Percentiles rank a stretch among this genome's conserved stretches.
Conservation (phyloP, 2,329 filamentous ascomycete genomes). For the Talaromyces amestolkiae region DNA sequence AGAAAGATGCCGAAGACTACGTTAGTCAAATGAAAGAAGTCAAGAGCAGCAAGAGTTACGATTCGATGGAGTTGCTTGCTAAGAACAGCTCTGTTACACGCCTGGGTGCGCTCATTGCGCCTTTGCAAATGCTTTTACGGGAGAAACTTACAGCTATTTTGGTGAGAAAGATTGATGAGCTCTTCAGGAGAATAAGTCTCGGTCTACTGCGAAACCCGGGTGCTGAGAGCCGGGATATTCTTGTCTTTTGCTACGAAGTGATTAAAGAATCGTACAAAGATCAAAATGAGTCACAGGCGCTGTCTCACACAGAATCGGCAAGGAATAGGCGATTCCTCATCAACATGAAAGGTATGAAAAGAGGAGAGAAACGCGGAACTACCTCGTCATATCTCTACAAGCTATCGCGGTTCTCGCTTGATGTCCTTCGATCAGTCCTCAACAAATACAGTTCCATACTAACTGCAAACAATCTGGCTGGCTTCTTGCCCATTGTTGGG, state of each 20-base stretch:
- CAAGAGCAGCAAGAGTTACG: slow-evolving; percentile 96
- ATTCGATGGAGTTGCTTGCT: slow-evolving; percentile 91
- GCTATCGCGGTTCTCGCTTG: slow-evolving; percentile 80
- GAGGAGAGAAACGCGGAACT: slow-evolving; percentile 66
- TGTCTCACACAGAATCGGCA: slow-evolving; percentile 21
- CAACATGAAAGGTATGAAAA: slow-evolving; percentile 71
- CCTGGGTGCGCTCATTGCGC: slow-evolving; percentile 72
- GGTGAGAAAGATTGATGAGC: slow-evolving; percentile 84
- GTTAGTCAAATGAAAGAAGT: slow-evolving; percentile 95
- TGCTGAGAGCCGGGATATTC: slow-evolving; percentile 72
- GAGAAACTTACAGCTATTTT: slow-evolving; percentile 82
- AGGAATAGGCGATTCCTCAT: slow-evolving; percentile 65
- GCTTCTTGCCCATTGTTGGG: slow-evolving; percentile 84
- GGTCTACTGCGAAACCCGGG: slow-evolving; percentile 80
- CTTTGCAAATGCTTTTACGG: slow-evolving; percentile 72
- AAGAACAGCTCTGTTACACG: slow-evolving; percentile 73
- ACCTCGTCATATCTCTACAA: slow-evolving; percentile 83
- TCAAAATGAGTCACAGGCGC: slow-evolving; percentile 22
- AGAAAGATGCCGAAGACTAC: slow-evolving; percentile 96
- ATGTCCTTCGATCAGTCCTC: slow-evolving; percentile 79
- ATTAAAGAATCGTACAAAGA: slow-evolving; percentile 80
- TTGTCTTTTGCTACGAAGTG: slow-evolving; percentile 95
- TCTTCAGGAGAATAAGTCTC: slow-evolving; percentile 77
- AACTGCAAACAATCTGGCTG: slow-evolving; percentile 73
- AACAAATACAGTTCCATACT: slow-evolving; percentile 80